Percentiles rank a stretch among this genome's conserved stretches.
Conservation (phyloP, 352 stramenopile species). For the Pythium sukuiense region DNA sequence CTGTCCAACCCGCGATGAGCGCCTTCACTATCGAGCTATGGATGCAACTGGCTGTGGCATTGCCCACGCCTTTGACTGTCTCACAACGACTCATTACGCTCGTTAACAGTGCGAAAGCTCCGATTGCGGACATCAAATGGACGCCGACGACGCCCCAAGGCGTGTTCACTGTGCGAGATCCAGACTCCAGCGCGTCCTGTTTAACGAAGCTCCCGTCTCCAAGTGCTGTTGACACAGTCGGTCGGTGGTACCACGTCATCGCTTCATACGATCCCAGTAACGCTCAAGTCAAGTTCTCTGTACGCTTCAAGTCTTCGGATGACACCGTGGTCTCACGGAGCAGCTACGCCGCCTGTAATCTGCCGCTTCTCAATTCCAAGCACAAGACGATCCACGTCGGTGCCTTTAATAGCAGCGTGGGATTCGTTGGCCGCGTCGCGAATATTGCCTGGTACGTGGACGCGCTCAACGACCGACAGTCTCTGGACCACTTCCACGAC, state of each 20-base stretch:
- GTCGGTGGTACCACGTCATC: slow-evolving; percentile 55
- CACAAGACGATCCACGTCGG: slow-evolving; percentile 43
- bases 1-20: slow-evolving; percentile 44
- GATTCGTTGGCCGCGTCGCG: slow-evolving; percentile 42
- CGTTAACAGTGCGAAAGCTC: neutral
- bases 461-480: slow-evolving; percentile 35
- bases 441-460: slow-evolving; percentile 61
- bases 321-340: slow-evolving; percentile 13
- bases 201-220: neutral
- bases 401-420: slow-evolving; percentile 11
- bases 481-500: slow-evolving; percentile 72
- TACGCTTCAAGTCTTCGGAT: slow-evolving; percentile 27
- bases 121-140: slow-evolving; percentile 23
- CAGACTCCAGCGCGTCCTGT: slow-evolving; percentile 9
- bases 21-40: slow-evolving; percentile 73
- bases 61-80: neutral
- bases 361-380: slow-evolving; percentile 37
- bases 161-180: slow-evolving; percentile 23
- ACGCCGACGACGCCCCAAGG: slow-evolving; percentile 9
- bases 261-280: slow-evolving; percentile 54
- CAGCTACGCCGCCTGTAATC: slow-evolving; percentile 31
- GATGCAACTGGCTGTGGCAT: slow-evolving; percentile 27
- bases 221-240: slow-evolving; percentile 5
- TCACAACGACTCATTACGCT: slow-evolving; percentile 13
- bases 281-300: slow-evolving; percentile 40